Base-by-base conservation (phyloP, 1,284 basidiomycete genomes). In the Cutaneotrichosporon mucoides region DNA sequence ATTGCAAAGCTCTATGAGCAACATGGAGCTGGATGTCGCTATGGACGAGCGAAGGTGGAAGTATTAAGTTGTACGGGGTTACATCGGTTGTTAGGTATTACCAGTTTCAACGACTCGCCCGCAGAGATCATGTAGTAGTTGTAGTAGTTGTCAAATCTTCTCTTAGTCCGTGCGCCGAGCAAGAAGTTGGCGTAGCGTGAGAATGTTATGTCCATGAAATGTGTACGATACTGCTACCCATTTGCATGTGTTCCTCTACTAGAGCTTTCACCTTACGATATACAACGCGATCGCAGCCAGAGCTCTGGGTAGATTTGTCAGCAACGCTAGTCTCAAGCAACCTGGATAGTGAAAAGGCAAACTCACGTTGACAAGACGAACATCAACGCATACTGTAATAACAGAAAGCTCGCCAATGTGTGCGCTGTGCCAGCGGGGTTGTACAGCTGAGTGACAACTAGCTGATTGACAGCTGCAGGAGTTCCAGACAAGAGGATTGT, bases 381-480 rank as follows among this genome's bases (percentile, higher is more conserved):
- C 73, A 76, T 75, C 11, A 65, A 41, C 1, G 65, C 43, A 57
- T 76, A 78, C 60, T 77, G 76, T 9, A 75, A 47, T 1, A 71
- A 52, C 11, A 79, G 58, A 64, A 77, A 79, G 35, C 67, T 69
- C 0, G 76, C 71, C 1, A 79, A 63, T 0, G 76, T 76, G 53
- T 79, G 66, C 0, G 77, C 72, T 5, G 68, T 67, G 1, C 78
- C 78, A 9, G 66, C 72, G 0, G 78, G 77, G 36, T 78, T 78
- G 53, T 77, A 77, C 35, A 79, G 63, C 55, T 78, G 76, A 1
- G 77, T 78, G 33, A 78, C 67, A 35, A 79, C 76, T 3, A 78
- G 68, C 59, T 78, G 76, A 55, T 76, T 76, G 15, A 70, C 66
- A 1, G 75, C 71, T 1, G 73, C 68, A 4, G 78, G 78, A 8